Conservation (phyloP, 2,329 filamentous ascomycete genomes). For the Claviceps arundinis region DNA sequence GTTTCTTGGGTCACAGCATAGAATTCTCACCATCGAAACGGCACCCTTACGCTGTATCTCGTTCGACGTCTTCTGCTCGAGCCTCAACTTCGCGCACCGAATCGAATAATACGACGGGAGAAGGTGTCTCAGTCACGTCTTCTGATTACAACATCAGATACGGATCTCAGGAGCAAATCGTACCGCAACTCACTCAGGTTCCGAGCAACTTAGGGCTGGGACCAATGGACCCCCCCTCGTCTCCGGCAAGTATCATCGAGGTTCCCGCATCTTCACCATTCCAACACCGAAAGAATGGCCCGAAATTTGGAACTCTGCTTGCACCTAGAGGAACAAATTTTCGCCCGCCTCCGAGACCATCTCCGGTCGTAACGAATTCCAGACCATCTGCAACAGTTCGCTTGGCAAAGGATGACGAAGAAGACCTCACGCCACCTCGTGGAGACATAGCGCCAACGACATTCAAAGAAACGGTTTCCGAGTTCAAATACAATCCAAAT, state of each 20-base stretch:
- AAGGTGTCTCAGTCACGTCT: slow-evolving; percentile 33
- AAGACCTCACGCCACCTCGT: slow-evolving; percentile 34
- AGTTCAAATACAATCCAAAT: slow-evolving; percentile 35
- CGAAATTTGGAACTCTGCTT: slow-evolving; percentile 42
- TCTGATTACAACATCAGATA: slow-evolving; percentile 20
- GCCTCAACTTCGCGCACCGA: slow-evolving; percentile 17
- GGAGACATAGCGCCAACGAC: slow-evolving; percentile 50
- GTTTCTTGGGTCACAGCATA: slow-evolving; percentile 13
- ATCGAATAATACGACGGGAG: slow-evolving; percentile 31
- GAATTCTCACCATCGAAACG: slow-evolving; percentile 17
- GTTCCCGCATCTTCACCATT: slow-evolving; percentile 82
- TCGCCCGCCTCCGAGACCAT: slow-evolving; percentile 30
- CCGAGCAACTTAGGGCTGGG: slow-evolving; percentile 25
- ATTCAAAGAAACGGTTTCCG: slow-evolving; percentile 29
- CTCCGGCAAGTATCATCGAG: slow-evolving; percentile 45
- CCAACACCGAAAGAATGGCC: slow-evolving; percentile 20
- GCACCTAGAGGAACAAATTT: slow-evolving; percentile 66
- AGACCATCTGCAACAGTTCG: slow-evolving; percentile 29
- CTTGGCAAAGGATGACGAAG: slow-evolving; percentile 37
- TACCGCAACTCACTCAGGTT: slow-evolving; percentile 35
- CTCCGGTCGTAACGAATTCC: slow-evolving; percentile 12
- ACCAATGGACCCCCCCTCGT: slow-evolving; percentile 22
- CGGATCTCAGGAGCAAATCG: slow-evolving; percentile 8
- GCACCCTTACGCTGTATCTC: slow-evolving; percentile 16
- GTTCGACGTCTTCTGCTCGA: slow-evolving; percentile 14